Evolutionary conservation across 1,284 basidiomycete species (phyloP), one percentile per base, ranked within the genome.

Genomic region (Cryptococcus deneoformans): DNA sequence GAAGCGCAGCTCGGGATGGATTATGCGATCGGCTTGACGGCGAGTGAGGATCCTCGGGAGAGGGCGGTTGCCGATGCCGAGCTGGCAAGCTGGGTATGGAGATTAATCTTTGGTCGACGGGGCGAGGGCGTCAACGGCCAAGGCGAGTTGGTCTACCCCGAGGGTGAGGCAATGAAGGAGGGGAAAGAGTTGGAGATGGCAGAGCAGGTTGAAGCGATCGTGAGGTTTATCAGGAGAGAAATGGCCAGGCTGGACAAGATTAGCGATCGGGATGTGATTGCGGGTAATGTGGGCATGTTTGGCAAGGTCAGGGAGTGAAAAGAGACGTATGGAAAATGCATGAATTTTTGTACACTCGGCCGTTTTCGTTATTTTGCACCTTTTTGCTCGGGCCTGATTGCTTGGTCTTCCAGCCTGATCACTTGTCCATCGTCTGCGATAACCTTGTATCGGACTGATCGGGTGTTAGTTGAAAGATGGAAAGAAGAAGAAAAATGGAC

Each of bases 71-170:
- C 71, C 12, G 92, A 96, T 70, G 81, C 84, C 59, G 88, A 92
- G 63, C 81, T 99, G 71, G 92, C 92, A 0, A 87, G 82, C 34
- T 90, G 90, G 5, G 79, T 95, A 0, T 99, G 95, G 95, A 82
- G 95, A 37, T 98, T 98, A 75, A 75, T 97, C 46, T 87, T 97
- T 46, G 66, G 63, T 5, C 57, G 65, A 14, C 61, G 65, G 53
- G 76, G 69, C 14, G 47, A 67, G 11, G 61, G 50, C 20, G 50
- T 57, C 43, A 39, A 40, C 37, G 53, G 61, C 1, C 38, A 53
- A 35, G 60, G 60, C 24, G 64, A 38, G 47, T 60, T 38, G 52
- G 60, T 16, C 45, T 57, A 38, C 57, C 63, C 63, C 54, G 16
- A 78, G 45, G 45, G 54, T n/a, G 60, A 61, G 24, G 38, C n/a